Percentiles rank a stretch among this genome's conserved stretches.
phyloP scores from a whole-genome alignment of 768 basidiomycete species.

The Tricholoma saponaceum region DNA sequence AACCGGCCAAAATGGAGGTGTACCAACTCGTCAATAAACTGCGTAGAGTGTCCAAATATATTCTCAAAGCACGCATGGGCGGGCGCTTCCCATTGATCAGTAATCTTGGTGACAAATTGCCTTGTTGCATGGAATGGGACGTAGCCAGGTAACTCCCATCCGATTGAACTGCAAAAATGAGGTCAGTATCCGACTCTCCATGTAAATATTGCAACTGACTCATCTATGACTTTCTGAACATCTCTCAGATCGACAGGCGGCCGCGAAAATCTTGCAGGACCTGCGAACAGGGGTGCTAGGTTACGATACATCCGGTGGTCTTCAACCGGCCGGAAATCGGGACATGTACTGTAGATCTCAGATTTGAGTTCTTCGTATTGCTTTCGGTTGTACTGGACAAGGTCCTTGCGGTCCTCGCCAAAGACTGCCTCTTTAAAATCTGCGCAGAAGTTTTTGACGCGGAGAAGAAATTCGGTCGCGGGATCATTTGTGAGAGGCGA shows the following conservation, averaged over 20 bases:
- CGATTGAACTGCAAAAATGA: conserved; percentile 23
- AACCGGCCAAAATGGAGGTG: conserved; percentile 27
- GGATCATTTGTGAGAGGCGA: conserved; percentile 28
- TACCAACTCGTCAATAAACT: conserved; percentile 17
- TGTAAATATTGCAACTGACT: conserved; percentile 15
- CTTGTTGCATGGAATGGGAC: conserved; percentile 33
- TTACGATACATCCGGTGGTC: conserved; percentile 20
- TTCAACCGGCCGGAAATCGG: conserved; percentile 29
- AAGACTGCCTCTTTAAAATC: conserved; percentile 25
- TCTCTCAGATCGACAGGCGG: conserved; percentile 12
- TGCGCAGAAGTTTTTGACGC: conserved; percentile 19
- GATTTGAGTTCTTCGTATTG: conserved; percentile 24
- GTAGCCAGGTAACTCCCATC: conserved; percentile 33
- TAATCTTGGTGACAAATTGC: conserved; percentile 22
- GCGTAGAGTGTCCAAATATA: conserved; percentile 9
- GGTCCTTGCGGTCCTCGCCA: conserved; percentile 13
- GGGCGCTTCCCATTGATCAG: conserved; percentile 24
- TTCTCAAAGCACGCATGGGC: conserved; percentile 26
- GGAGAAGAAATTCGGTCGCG: no score
- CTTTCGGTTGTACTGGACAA: conserved; percentile 29
- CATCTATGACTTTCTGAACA: conserved; percentile 25
- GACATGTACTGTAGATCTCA: conserved; percentile 28
- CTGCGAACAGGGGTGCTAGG: conserved; percentile 27
- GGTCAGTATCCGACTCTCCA: neutral
- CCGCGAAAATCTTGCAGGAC: neutral